Conservation (phyloP, 805 yeast species). For the Yamadazyma laniorum region DNA sequence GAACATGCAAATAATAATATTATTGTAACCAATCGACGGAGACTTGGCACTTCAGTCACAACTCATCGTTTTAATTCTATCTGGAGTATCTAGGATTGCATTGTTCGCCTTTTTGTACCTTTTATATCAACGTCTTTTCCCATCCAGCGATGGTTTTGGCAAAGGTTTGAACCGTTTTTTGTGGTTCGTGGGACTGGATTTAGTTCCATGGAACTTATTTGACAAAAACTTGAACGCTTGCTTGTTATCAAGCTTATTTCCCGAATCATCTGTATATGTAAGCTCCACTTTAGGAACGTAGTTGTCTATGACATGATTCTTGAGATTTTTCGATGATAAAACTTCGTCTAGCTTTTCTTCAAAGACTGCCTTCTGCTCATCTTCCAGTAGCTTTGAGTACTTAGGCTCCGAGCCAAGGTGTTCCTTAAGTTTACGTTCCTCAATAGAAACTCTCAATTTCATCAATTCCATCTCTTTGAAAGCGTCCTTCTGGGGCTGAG, state of each 20-base stretch:
- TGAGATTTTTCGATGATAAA: slow-evolving; percentile 26
- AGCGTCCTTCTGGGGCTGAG: slow-evolving; percentile 17
- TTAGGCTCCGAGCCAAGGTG: slow-evolving; percentile 25
- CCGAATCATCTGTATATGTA: slow-evolving; percentile 62
- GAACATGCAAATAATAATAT: too few species aligned
- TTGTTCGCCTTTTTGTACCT: too few species aligned
- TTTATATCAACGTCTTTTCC: too few species aligned
- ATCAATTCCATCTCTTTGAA: slow-evolving; percentile 29
- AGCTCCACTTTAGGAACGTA: slow-evolving; percentile 53
- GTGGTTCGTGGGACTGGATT: slow-evolving; percentile 5
- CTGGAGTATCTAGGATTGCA: too few species aligned
- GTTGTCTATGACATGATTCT: slow-evolving; percentile 8
- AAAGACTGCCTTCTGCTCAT: slow-evolving; percentile 26
- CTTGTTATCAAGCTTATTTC: slow-evolving; percentile 56
- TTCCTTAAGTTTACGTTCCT: slow-evolving; percentile 32
- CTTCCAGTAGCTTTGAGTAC: slow-evolving; percentile 25
- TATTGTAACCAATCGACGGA: too few species aligned
- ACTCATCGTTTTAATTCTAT: too few species aligned
- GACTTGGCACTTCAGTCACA: too few species aligned
- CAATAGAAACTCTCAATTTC: slow-evolving; percentile 28
- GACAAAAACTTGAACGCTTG: slow-evolving; percentile 77
- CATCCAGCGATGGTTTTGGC: too few species aligned
- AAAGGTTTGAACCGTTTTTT: too few species aligned
- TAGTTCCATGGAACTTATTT: slow-evolving; percentile 71
- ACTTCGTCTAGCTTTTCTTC: slow-evolving; percentile 30